Percentiles rank a stretch among this genome's conserved stretches.
Evolutionary conservation across 2,329 filamentous ascomycete species (phyloP).

Genomic region (Ophiocordyceps australis): DNA sequence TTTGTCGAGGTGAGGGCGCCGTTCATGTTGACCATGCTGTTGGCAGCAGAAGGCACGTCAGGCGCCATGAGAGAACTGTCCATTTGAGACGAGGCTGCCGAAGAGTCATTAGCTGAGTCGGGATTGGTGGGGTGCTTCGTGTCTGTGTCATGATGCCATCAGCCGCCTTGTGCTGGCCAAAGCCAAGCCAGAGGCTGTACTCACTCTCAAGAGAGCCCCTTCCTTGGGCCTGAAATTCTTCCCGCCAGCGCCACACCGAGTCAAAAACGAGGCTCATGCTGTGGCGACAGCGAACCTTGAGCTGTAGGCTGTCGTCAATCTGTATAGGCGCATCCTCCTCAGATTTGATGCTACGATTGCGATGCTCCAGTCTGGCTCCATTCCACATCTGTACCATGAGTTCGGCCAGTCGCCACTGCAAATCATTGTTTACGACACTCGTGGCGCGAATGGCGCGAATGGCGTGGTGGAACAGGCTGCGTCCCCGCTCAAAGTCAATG

Average conservation of each 20-base stretch:
- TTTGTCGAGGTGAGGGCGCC: constrained; percentile 34
- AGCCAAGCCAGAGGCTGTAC: constrained; percentile 9
- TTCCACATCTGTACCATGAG: constrained; percentile 84
- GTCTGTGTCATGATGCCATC: constrained; percentile 21
- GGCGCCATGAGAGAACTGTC: constrained; percentile 38
- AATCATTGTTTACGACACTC: constrained; percentile 60
- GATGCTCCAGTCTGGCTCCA: constrained; percentile 35
- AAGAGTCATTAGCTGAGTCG: constrained; percentile 59
- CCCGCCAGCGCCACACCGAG: constrained; percentile 72
- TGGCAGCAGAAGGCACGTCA: constrained; percentile 19
- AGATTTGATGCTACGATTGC: constrained; percentile 25
- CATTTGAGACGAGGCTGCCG: constrained; percentile 46
- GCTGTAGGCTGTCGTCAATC: constrained; percentile 54
- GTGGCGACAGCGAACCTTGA: constrained; percentile 69
- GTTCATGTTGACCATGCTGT: constrained; percentile 26
- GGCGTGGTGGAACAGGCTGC: constrained; percentile 51
- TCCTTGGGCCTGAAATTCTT: constrained; percentile 57
- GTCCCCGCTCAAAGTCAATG: constrained; percentile 50
- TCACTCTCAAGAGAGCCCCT: constrained; percentile 54
- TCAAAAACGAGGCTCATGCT: constrained; percentile 78
- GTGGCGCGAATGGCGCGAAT: constrained; percentile 53
- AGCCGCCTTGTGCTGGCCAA: constrained; percentile 8
- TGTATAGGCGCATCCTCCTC: constrained; percentile 28
- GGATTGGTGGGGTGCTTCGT: constrained; percentile 77
- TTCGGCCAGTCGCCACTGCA: constrained; percentile 64